Conservation (phyloP, 2,329 filamentous ascomycete genomes). For the Beauveria bassiana region DNA sequence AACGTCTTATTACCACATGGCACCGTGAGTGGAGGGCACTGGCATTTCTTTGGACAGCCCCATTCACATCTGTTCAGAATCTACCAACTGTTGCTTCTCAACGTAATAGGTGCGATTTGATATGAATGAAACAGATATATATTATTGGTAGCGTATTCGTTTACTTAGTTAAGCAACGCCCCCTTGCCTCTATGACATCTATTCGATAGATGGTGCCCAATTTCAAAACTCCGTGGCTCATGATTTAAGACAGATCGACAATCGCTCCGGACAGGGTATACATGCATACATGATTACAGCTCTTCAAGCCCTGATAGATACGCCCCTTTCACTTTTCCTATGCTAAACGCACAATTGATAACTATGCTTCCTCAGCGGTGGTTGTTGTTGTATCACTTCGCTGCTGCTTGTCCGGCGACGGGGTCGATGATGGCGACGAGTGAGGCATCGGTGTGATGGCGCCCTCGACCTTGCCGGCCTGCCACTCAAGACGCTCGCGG, state of each 20-base stretch:
- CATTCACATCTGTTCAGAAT: too few species aligned
- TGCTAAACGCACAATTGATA: background rate
- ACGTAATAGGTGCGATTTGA: too few species aligned
- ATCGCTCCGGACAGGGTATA: background rate
- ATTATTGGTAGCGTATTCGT: background rate
- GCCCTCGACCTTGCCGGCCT: constrained; percentile 15
- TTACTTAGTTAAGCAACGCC: too few species aligned
- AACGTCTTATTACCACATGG: too few species aligned
- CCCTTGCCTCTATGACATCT: background rate
- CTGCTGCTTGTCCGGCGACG: background rate
- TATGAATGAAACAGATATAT: background rate
- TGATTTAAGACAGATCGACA: background rate
- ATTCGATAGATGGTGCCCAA: background rate
- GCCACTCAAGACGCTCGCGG: constrained; percentile 30
- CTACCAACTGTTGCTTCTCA: too few species aligned
- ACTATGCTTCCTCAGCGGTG: background rate
- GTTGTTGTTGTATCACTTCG: background rate
- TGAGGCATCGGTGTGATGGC: background rate
- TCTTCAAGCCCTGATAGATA: background rate
- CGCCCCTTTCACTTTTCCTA: background rate
- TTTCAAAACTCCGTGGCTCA: background rate
- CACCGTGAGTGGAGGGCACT: too few species aligned
- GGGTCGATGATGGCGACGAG: background rate
- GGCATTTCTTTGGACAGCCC: too few species aligned
- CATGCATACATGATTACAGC: background rate